Base-by-base conservation (phyloP, 2,329 filamentous ascomycete genomes). In the Aureobasidium vineae region DNA sequence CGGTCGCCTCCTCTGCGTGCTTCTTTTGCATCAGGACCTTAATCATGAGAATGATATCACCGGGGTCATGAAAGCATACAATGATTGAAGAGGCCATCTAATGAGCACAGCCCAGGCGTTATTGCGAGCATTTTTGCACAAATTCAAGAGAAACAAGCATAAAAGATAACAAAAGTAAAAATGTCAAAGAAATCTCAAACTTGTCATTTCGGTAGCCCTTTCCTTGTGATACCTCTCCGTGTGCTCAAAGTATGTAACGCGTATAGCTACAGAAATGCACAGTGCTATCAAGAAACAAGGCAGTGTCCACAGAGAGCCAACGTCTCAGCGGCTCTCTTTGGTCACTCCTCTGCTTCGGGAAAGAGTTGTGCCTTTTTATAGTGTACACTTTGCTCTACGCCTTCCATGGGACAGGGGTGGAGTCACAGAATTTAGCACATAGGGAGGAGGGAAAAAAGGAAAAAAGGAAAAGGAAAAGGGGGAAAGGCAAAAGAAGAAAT, bases 1-100 rank as follows among this genome's bases (percentile, higher is more conserved):
- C 7, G 8, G 6, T 38, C 5, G 21, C 26, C 33, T 31, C 16
- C 19, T 45, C 26, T n/a, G 16, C 5, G 19, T 33, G 16, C 13
- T 10, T 16, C 21, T 45, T 33, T 15, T 41, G 15, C n/a, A 19
- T 33, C 23, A 8, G 38, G 2, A 41, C 11, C 13, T 23, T 1
- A 10, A 38, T 36, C 28, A 33, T 36, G 52, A 38, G 8, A 54
- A 54, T 16, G 31, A 54, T 23, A 38, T 54, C n/a, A 38, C 23
- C 13, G 28, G 16, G 47, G 49, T 52, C 49, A 33, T 33, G 49
- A 36, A 52, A 52, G 49, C 49, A 52, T 52, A 5, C 49, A 52
- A 52, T 52, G 49, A 52, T 52, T 31, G 49, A 52, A 31, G 33
- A 52, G 33, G 49, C 49, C 31, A 52, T 52, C 16, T 52, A 52